These are phyloP conservation scores for Poteriospumella lacustris DNA, from an alignment of 108 stramenopile species.

Conservation along the genomic window DNA sequence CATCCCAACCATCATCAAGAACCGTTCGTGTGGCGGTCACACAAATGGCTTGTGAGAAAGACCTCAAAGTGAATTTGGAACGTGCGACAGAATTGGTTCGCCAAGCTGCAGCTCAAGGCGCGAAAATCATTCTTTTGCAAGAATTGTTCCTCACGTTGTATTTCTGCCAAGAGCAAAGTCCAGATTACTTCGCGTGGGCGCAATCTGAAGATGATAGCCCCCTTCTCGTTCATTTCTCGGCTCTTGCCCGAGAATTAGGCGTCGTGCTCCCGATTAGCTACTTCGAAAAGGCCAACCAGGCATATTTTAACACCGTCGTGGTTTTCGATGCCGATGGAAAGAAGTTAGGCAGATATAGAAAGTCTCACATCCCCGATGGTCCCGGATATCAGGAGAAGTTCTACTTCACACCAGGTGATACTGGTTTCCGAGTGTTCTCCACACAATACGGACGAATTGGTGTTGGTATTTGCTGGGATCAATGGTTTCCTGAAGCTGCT, in stretches of 20 bases:
- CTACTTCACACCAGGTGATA: constrained; percentile 72
- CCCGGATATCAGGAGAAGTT: constrained; percentile 77
- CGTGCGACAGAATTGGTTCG: constrained; percentile 35
- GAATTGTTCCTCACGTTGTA: constrained; percentile 37
- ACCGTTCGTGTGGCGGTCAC: constrained; percentile 33
- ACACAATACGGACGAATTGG: constrained; percentile 58
- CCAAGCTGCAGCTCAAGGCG: constrained; percentile 35
- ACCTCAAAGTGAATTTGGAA: not conserved
- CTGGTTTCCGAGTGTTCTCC: constrained; percentile 63
- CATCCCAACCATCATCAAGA: too few relatives aligned
- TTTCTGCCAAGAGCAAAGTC: constrained; percentile 31
- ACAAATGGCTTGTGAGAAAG: constrained; percentile 1
- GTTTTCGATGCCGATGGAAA: constrained; percentile 65
- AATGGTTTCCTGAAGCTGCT: constrained; percentile 76
- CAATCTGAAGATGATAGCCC: constrained; percentile 29
- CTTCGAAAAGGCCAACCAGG: constrained; percentile 43
- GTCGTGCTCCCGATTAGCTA: constrained; percentile 49
- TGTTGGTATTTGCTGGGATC: constrained; percentile 76
- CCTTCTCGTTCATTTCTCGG: constrained; percentile 32
- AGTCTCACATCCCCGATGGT: constrained; percentile 67
- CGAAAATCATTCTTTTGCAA: constrained; percentile 42
- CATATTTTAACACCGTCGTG: constrained; percentile 46
- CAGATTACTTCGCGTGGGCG: constrained; percentile 3
- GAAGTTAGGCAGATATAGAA: constrained; percentile 59
- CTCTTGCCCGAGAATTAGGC: constrained; percentile 37